These are phyloP conservation scores for Podaxis sp. DNA, from an alignment of 768 basidiomycete genomes.

Conservation along the genomic window DNA sequence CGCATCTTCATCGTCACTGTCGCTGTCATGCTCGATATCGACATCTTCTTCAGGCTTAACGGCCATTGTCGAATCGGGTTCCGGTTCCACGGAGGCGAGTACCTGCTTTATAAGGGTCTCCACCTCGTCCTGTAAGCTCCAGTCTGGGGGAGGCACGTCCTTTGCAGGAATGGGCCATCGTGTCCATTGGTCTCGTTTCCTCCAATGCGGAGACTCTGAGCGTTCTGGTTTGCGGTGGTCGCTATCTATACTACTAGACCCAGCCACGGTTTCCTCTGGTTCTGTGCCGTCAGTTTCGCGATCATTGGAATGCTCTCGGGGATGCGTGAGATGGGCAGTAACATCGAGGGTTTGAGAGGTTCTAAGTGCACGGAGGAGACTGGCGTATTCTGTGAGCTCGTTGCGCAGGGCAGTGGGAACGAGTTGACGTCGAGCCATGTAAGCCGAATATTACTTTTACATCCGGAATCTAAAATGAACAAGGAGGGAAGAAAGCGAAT, in stretches of 20 bases:
- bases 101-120: slow-evolving; percentile 41
- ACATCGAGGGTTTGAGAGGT: slow-evolving; percentile 13
- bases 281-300: neutral
- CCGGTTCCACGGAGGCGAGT: slow-evolving; percentile 22
- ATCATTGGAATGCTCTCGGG: neutral
- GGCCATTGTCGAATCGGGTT: slow-evolving; percentile 15
- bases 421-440: slow-evolving; percentile 5
- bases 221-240: slow-evolving; percentile 4
- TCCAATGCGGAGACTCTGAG: slow-evolving; percentile 19
- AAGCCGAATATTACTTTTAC: slow-evolving; percentile 6
- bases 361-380: slow-evolving; percentile 18
- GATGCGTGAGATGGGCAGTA: neutral
- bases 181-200: slow-evolving; percentile 60
- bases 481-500: neutral
- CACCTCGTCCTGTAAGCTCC: slow-evolving; percentile 71
- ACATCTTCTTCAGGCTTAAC: neutral
- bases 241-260: neutral
- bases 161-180: slow-evolving; percentile 69
- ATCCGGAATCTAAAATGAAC: neutral
- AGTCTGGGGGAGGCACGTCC: slow-evolving; percentile 69
- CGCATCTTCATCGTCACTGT: slow-evolving; percentile 22
- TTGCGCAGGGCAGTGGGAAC: slow-evolving; percentile 10
- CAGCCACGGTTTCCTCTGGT: neutral
- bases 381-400: slow-evolving; percentile 18
- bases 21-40: slow-evolving; percentile 5